These are phyloP conservation scores for Protea cynaroides DNA, from an alignment of 164 flowering plant species.

Conservation along the genomic window DNA sequence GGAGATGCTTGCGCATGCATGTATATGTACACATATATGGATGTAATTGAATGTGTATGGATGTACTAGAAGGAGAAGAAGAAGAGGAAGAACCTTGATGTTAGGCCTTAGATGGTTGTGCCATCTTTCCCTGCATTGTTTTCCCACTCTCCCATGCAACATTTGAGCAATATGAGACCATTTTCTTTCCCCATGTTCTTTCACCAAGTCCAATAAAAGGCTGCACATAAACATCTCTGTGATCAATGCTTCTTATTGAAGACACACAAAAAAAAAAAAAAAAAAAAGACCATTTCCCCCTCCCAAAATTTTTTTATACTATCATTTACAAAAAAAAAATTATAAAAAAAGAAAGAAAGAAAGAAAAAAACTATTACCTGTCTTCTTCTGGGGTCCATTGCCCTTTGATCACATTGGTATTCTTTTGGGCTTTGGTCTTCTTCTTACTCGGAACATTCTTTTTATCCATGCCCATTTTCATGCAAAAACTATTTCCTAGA, in stretches of 20 bases:
- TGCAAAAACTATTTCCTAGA: conserved; percentile 22
- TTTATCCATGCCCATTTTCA: conserved; percentile 11
- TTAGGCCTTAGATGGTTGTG: conserved; percentile 42
- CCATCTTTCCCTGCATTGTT: conserved; percentile 52
- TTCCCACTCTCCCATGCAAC: conserved; percentile 38
- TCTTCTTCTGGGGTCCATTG: conserved; percentile 91
- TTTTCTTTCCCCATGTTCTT: conserved; percentile 30
- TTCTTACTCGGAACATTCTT: conserved; percentile 17
- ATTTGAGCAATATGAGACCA: conserved; percentile 40
- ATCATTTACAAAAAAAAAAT: not conserved
- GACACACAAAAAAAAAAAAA: not conserved
- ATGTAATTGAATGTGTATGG: not conserved
- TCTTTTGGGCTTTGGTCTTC: conserved; percentile 29
- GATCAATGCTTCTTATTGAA: conserved; percentile 2
- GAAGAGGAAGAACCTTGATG: conserved; percentile 29
- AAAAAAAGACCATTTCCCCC: too few relatives aligned
- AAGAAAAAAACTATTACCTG: too few relatives aligned
- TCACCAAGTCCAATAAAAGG: conserved; percentile 33
- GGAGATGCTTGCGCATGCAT: too few relatives aligned
- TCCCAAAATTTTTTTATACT: too few relatives aligned
- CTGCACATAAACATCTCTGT: conserved; percentile 22
- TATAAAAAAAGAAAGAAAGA: too few relatives aligned
- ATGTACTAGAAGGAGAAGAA: not conserved
- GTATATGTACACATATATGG: not conserved
- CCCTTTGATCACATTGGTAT: conserved; percentile 48